Percentiles rank a stretch among this genome's conserved stretches.
These are phyloP conservation scores for Leishmania major DNA, from an alignment of 208 protist species.

Conservation along the genomic window DNA sequence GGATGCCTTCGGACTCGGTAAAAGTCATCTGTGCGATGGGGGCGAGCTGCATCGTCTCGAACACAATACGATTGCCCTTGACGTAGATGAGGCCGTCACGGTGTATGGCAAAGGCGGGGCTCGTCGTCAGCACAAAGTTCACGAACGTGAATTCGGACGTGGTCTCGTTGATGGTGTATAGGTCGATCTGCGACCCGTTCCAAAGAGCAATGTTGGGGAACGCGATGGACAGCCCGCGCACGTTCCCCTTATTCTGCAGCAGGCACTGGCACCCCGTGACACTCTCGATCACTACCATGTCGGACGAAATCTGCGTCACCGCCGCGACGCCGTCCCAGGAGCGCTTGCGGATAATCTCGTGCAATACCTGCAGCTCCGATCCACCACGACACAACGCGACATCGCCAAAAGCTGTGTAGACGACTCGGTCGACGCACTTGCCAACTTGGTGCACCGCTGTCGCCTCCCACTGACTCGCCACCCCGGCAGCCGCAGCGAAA, in stretches of 20 bases:
- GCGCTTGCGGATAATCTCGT: conserved; percentile 86
- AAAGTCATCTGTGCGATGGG: conserved; percentile 84
- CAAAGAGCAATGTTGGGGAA: conserved; percentile 91
- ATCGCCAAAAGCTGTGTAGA: conserved; percentile 60
- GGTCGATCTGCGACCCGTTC: conserved; percentile 85
- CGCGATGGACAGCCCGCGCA: conserved; percentile 80
- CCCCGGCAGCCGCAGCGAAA: conserved; percentile 24
- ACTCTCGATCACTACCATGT: conserved; percentile 88
- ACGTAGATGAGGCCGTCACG: conserved; percentile 86
- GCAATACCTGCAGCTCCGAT: conserved; percentile 76
- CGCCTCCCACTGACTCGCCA: conserved; percentile 67
- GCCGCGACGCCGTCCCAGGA: conserved; percentile 84
- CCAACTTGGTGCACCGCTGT: conserved; percentile 70
- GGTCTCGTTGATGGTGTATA: conserved; percentile 89
- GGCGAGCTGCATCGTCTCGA: conserved; percentile 79
- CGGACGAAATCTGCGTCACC: conserved; percentile 85
- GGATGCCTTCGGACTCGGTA: conserved; percentile 82
- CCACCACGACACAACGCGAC: conserved; percentile 58
- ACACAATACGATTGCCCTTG: conserved; percentile 74
- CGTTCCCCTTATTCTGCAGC: conserved; percentile 67
- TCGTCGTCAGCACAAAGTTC: conserved; percentile 75
- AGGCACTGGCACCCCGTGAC: conserved; percentile 85
- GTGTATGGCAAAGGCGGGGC: conserved; percentile 84
- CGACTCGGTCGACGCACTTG: conserved; percentile 62
- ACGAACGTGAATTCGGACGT: conserved; percentile 70